Conservation (phyloP, 164 flowering plant genomes). For the Santalum album region DNA sequence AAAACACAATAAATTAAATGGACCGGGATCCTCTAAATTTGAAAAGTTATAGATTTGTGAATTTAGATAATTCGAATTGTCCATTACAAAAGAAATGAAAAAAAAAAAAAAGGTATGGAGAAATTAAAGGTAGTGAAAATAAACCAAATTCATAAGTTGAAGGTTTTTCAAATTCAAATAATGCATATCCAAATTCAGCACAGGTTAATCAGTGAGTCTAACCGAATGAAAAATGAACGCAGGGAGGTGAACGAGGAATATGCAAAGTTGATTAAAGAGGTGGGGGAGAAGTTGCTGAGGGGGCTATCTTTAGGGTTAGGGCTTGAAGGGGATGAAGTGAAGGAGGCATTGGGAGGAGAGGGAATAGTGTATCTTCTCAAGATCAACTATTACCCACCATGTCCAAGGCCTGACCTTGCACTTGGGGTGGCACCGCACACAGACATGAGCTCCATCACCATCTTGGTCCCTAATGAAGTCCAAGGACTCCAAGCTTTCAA, state of each 20-base stretch:
- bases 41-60: no score
- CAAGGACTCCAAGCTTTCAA: slow-evolving; percentile 47
- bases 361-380: slow-evolving; percentile 30
- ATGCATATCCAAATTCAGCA: no score
- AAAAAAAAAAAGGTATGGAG: no score
- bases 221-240: no score
- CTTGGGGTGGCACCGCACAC: slow-evolving; percentile 56
- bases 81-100: no score
- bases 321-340: slow-evolving; percentile 29
- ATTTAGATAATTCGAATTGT: no score
- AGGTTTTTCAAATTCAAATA: no score
- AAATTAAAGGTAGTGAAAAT: no score
- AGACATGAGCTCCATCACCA: slow-evolving; percentile 37
- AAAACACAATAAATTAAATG: no score
- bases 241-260: slow-evolving; percentile 58
- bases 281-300: slow-evolving; percentile 33
- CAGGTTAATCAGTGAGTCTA: no score
- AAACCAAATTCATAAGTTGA: no score
- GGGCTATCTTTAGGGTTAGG: slow-evolving; percentile 41
- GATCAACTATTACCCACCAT: slow-evolving; percentile 58
- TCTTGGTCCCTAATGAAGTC: slow-evolving; percentile 49
- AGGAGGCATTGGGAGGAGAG: slow-evolving; percentile 39
- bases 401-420: slow-evolving; percentile 55
- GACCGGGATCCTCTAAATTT: no score
- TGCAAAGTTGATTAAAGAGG: slow-evolving; percentile 22